Evolutionary conservation across 192 early-diverging fungal species (phyloP).

Genomic region (Entomortierella beljakovae): DNA sequence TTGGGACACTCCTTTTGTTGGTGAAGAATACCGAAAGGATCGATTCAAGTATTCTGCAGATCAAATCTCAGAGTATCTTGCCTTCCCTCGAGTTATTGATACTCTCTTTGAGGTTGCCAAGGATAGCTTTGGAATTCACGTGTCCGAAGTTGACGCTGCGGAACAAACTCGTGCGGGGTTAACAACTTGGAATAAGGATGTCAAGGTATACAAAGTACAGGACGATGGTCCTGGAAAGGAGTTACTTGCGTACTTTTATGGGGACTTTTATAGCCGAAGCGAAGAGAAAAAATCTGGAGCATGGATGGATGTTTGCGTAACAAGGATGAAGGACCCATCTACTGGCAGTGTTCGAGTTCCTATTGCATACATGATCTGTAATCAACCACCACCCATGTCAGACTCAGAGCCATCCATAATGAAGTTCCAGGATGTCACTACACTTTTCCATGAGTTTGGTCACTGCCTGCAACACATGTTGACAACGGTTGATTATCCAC

Average conservation of each 20-base stretch:
- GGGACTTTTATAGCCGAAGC: slow-evolving; percentile 66
- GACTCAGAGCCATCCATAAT: slow-evolving; percentile 58
- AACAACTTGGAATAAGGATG: slow-evolving; percentile 67
- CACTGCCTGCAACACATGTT: slow-evolving; percentile 72
- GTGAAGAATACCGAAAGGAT: slow-evolving; percentile 67
- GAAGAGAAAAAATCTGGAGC: slow-evolving; percentile 69
- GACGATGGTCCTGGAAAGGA: slow-evolving; percentile 55
- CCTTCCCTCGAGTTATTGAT: slow-evolving; percentile 64
- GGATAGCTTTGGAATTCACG: slow-evolving; percentile 62
- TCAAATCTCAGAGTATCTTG: slow-evolving; percentile 65
- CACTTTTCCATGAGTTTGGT: slow-evolving; percentile 74
- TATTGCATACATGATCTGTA: slow-evolving; percentile 71
- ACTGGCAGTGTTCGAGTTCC: slow-evolving; percentile 58
- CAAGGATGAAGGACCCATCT: slow-evolving; percentile 53
- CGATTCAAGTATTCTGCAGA: slow-evolving; percentile 65
- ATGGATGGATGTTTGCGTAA: slow-evolving; percentile 68
- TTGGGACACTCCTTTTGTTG: slow-evolving; percentile 63
- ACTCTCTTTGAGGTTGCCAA: slow-evolving; percentile 66
- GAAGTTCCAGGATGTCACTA: slow-evolving; percentile 72
- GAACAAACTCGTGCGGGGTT: slow-evolving; percentile 53
- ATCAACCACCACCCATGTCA: slow-evolving; percentile 61
- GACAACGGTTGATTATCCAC: slow-evolving; percentile 67
- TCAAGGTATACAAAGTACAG: slow-evolving; percentile 64
- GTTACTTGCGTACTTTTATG: slow-evolving; percentile 68
- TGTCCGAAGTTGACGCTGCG: slow-evolving; percentile 49